A percentile compares a stretch with the other conserved stretches of the same genome.
Conservation (phyloP, 2,329 filamentous ascomycete species). For the Cladosporium cucumerinum region DNA sequence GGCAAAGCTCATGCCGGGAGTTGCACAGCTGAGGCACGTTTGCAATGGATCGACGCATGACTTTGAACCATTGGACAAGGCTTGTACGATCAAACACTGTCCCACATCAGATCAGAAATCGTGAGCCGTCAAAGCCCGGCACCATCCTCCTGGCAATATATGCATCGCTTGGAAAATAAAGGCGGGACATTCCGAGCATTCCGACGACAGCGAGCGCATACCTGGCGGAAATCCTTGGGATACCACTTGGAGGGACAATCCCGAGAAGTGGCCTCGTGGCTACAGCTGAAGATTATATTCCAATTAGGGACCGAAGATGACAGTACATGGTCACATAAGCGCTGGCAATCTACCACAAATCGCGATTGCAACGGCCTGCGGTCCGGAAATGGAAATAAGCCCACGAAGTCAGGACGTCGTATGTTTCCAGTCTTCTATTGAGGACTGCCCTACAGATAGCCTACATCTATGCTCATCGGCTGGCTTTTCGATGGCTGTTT, state of each 20-base stretch:
- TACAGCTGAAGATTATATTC: background rate
- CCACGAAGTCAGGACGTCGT: background rate
- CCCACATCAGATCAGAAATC: background rate
- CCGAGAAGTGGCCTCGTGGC: background rate
- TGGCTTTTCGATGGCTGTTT: background rate
- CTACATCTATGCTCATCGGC: background rate
- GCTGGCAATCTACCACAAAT: background rate
- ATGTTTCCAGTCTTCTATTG: background rate
- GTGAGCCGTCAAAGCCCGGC: background rate
- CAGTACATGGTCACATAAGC: background rate
- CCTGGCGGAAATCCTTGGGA: background rate
- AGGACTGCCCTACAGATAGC: background rate
- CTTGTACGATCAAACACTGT: background rate
- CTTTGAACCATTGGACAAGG: background rate
- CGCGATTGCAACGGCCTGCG: background rate
- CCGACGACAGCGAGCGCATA: background rate
- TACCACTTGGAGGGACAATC: background rate
- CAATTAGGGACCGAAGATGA: background rate
- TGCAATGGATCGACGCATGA: background rate
- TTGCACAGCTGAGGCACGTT: background rate
- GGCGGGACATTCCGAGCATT: background rate
- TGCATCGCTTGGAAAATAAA: background rate
- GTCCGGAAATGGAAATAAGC: background rate
- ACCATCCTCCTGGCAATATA: background rate
- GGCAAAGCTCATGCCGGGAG: background rate